Evolutionary conservation across 208 protist genomes (phyloP), one percentile per base, ranked within the genome.

Genomic region (Trypanosomatidae sp.): DNA sequence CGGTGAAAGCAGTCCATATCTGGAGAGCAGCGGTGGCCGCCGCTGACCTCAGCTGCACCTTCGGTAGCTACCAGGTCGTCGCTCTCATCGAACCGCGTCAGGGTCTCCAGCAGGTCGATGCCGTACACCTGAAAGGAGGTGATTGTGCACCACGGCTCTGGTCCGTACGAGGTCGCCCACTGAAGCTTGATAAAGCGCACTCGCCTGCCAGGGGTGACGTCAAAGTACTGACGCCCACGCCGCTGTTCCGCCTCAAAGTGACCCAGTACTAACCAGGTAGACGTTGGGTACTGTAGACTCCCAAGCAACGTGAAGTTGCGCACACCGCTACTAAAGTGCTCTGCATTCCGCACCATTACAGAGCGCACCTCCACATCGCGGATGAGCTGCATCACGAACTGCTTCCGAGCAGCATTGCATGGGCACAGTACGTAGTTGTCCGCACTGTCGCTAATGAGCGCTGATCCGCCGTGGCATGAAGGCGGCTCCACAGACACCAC

Each of bases 241-340:
- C 69, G 43, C 58, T 19, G 59, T 30, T 66, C 69, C 44, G 69
- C 69, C 69, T 52, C 59, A 49, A 73, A 66, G 58, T 36, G 33
- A 7, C 59, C 59, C 56, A 64, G 69, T 22, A 73, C 69, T n/a
- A 56, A 28, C 69, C 59, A 73, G 41, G 58, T 50, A 44, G 69
- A 10, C 17, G 56, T 73, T 43, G 69, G 69, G 69, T 73, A 66
- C 56, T 66, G 55, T 41, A 41, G 41, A 55, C 67, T 71, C 19
- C 67, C 67, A 15, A 71, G 67, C 67, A 71, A 25, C 25, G 69
- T 73, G 58, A 73, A 73, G 58, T 66, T 73, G 69, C 69, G 69
- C 43, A 73, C 69, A 49, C 59, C 69, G 58, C 69, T 73, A 58
- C 55, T 64, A 39, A 73, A 66, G 69, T 73, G 59, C 46, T 66